Percentiles rank a stretch among this genome's conserved stretches.
Conservation (phyloP, 192 early-diverging fungal species). For the Radiomyces spectabilis region DNA sequence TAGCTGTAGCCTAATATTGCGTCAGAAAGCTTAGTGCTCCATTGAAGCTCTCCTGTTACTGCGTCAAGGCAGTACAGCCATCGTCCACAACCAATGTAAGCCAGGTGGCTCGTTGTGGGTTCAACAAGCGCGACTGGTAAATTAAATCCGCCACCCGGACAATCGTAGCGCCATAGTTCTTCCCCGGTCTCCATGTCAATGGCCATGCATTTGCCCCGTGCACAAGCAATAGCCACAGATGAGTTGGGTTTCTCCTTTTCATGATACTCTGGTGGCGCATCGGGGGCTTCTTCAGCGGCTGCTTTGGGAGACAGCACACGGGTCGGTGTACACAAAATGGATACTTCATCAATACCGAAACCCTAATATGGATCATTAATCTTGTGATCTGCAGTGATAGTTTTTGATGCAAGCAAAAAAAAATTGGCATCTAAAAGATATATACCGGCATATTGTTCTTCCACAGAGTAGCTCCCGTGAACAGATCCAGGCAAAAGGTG, state of each 20-base stretch:
- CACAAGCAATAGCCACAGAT: not conserved
- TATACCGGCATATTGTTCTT: not conserved
- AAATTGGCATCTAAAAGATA: too few relatives aligned
- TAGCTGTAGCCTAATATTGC: not conserved
- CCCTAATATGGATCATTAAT: too few relatives aligned
- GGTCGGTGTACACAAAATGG: too few relatives aligned
- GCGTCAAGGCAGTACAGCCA: constrained; percentile 8
- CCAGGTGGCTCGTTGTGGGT: not conserved
- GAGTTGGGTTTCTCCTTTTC: too few relatives aligned
- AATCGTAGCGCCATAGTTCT: not conserved
- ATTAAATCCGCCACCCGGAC: constrained; percentile 6
- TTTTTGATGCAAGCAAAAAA: too few relatives aligned
- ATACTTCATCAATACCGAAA: too few relatives aligned
- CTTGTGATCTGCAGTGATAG: too few relatives aligned
- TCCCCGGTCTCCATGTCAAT: not conserved
- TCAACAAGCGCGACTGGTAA: not conserved
- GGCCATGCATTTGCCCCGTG: not conserved
- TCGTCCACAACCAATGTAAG: constrained; percentile 6
- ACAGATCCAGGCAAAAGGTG: not conserved
- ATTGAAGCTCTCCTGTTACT: not conserved
- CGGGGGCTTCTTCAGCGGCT: too few relatives aligned
- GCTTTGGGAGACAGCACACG: too few relatives aligned
- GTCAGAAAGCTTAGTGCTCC: not conserved
- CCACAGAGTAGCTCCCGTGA: not conserved
- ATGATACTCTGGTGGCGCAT: too few relatives aligned